Percentiles rank a stretch among this genome's conserved stretches.
These are phyloP conservation scores for Fusarium albosuccineum DNA, from an alignment of 2,329 filamentous ascomycete genomes.

Conservation along the genomic window DNA sequence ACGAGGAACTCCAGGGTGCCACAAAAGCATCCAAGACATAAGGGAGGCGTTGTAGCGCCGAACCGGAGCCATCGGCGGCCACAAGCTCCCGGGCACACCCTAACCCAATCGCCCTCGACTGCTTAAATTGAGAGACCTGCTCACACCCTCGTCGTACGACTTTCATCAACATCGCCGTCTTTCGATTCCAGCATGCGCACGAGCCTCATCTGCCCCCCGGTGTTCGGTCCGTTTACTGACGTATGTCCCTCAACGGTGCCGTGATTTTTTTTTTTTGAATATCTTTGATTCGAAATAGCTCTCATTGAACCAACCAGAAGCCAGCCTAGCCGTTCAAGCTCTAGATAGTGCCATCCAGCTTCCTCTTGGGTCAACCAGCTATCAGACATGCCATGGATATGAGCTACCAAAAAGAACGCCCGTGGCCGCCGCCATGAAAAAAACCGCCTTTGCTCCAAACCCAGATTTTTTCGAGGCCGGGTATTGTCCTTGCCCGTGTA, in stretches of 20 bases:
- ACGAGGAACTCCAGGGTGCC: not conserved
- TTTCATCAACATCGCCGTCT: slow-evolving; percentile 19
- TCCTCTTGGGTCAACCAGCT: slow-evolving; percentile 13
- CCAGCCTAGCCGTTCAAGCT: slow-evolving; percentile 21
- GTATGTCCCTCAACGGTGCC: not conserved
- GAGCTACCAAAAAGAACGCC: slow-evolving; percentile 38
- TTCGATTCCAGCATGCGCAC: slow-evolving; percentile 20
- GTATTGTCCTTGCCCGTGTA: slow-evolving; percentile 37
- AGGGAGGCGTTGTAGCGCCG: slow-evolving; percentile 13
- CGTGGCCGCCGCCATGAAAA: slow-evolving; percentile 15
- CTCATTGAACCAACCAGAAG: slow-evolving; percentile 24
- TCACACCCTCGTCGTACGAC: slow-evolving; percentile 37
- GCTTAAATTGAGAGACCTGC: slow-evolving; percentile 10
- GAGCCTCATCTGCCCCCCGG: not conserved
- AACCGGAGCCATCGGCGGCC: slow-evolving; percentile 11
- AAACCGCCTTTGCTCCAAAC: slow-evolving; percentile 21
- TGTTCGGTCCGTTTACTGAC: slow-evolving; percentile 12
- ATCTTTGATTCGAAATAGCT: not conserved
- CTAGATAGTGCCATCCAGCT: slow-evolving; percentile 15
- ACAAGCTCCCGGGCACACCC: not conserved
- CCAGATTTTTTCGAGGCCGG: slow-evolving; percentile 29
- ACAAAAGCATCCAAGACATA: slow-evolving; percentile 9
- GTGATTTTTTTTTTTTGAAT: not conserved
- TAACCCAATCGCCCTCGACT: slow-evolving; percentile 8
- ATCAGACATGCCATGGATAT: slow-evolving; percentile 9